Evolutionary conservation across 2,329 filamentous ascomycete genomes (phyloP), one percentile per base, ranked within the genome.

Genomic region (Plenodomus tracheiphilus): DNA sequence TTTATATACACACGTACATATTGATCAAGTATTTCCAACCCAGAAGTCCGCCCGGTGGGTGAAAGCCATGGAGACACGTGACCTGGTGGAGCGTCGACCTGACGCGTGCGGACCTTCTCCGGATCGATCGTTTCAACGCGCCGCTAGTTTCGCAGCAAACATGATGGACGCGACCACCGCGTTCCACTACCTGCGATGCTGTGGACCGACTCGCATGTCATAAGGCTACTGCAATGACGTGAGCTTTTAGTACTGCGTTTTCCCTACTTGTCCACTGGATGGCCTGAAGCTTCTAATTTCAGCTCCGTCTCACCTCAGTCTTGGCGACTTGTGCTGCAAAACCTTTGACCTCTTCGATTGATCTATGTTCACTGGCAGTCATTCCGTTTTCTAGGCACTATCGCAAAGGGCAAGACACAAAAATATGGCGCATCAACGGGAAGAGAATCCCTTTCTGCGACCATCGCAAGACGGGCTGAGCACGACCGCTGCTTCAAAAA

Each of bases 401-500:
- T n/a, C n/a, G n/a, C n/a, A n/a, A n/a, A n/a, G n/a, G n/a, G n/a
- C n/a, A n/a, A n/a, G n/a, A 10, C 35, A 13, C 22, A 17, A 25
- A 21, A 49, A 21, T 18, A 49, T 49, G 42, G 32, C 42, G n/a
- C 41, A 34, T 36, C 17, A 28, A 18, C 47, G 18, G 25, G 42
- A 41, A n/a, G 38, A 46, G 34, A 46, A 41, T 34, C 47, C 47
- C 39, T 49, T 49, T 41, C 47, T 49, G 10, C 36, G 47, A 5
- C 47, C 47, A 2, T 41, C 42, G 9, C 35, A 43, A 20, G 47
- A 49, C 32, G 32, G 32, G 11, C 38, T 38, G 9, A 49, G 47
- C 22, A 38, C 39, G 15, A 40, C 28, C 19, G 42, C 21, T 17
- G 42, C 18, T 9, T 46, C 47, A 22, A 49, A 41, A 32, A 41